Base-by-base conservation (phyloP, 768 basidiomycete species). In the Panus rudis region DNA sequence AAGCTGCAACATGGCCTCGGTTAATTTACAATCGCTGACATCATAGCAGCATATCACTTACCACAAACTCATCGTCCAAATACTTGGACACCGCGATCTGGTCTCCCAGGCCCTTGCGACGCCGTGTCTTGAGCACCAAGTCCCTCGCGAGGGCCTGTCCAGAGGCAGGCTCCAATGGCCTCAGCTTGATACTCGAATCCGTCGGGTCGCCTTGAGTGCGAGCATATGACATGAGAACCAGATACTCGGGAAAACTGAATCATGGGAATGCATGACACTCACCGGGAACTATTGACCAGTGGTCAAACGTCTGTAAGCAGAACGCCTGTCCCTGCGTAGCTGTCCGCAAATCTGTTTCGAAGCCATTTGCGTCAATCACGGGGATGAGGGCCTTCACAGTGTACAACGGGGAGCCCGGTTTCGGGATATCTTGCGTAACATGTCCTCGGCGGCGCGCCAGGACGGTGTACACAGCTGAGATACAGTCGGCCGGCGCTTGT, bases 271-370 rank as follows among this genome's bases (percentile, higher is more conserved):
- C n/a, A n/a, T n/a, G n/a, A 13, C 39, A 67, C 79, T 51, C 59
- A 86, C 89, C 90, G 54, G 94, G 94, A n/a, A 98, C 94, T 56
- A 94, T 88, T 13, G 87, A 85, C 96, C 96, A 99, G 56, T 99
- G 96, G 63, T 98, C 94, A 64, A 98, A 99, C 50, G 90, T 80
- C 63, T 97, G 93, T 55, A 92, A 70, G 58, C 92, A 96, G 70
- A 97, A 98, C n/a, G 96, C 96, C 63, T 98, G 96, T 21, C 96
- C 96, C 64, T 96, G 92, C 20, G 96, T 99, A 37, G 96, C 92
- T 37, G 93, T 98, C 55, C 96, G 72, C 60, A 99, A 66, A 68
- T 99, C 96, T 4, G 93, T 96, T 70, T 99, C 96, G 63, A 99
- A 99, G 0, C 96, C 96, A 57, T 97, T 97, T 34, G 96, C 90